These are phyloP conservation scores for Populus hybrid DNA, from an alignment of 441 rosid species.

Conservation along the genomic window DNA sequence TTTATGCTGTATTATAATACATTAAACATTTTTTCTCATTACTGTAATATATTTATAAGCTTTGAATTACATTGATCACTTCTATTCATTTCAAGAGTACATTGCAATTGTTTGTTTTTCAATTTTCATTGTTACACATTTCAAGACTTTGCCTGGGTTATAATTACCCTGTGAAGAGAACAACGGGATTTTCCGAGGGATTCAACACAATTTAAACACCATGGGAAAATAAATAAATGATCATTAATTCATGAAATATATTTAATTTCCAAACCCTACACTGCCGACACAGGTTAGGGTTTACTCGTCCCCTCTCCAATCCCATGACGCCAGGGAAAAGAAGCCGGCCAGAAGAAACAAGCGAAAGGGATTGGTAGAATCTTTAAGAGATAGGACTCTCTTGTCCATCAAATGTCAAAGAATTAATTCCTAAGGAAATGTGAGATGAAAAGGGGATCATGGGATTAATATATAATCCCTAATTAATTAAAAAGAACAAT, in stretches of 20 bases:
- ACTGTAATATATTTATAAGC: background rate
- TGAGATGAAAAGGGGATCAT: conserved; percentile 10
- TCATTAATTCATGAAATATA: background rate
- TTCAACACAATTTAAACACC: background rate
- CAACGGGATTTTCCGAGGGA: background rate
- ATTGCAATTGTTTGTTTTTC: background rate
- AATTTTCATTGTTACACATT: background rate
- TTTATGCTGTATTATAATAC: too few relatives aligned
- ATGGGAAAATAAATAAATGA: background rate
- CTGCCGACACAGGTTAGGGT: conserved; percentile 9
- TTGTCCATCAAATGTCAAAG: conserved; percentile 31
- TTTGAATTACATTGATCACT: background rate
- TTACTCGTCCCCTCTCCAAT: conserved; percentile 17
- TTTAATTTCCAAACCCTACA: background rate
- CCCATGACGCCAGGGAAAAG: conserved; percentile 2
- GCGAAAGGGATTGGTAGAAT: background rate
- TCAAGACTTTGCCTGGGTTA: background rate
- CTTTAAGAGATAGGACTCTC: conserved; percentile 20
- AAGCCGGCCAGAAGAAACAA: background rate
- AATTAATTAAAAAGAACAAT: background rate
- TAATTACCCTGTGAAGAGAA: background rate
- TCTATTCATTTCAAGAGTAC: background rate
- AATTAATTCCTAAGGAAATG: conserved; percentile 31
- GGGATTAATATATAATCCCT: background rate
- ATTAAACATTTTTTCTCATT: background rate